Conservation (phyloP, 2,329 filamentous ascomycete species). For the Epichloe glyceriae region DNA sequence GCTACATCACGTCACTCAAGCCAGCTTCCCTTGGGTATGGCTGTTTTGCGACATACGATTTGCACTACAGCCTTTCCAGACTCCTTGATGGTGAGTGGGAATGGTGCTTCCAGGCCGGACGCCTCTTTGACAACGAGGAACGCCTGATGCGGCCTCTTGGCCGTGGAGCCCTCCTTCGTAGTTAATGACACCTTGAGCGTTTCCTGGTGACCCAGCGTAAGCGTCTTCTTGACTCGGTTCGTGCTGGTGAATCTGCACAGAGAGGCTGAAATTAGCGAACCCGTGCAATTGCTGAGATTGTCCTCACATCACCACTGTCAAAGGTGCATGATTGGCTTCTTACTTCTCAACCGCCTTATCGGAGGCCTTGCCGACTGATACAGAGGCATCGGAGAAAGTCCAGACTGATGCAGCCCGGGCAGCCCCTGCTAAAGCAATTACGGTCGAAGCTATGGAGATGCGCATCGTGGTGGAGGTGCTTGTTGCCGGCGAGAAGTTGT, state of each 20-base stretch:
- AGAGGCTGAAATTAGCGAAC: neutral
- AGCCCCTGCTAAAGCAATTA: slow-evolving; percentile 36
- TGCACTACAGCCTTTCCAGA: slow-evolving; percentile 77
- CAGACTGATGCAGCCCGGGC: slow-evolving; percentile 47
- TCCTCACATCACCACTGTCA: neutral
- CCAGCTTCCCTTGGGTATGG: neutral
- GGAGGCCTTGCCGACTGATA: slow-evolving; percentile 56
- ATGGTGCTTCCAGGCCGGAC: slow-evolving; percentile 75
- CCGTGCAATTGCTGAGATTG: neutral
- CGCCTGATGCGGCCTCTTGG: slow-evolving; percentile 83
- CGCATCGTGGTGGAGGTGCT: slow-evolving; percentile 21
- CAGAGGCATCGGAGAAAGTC: slow-evolving; percentile 60
- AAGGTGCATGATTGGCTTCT: slow-evolving; percentile 14
- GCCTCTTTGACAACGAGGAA: slow-evolving; percentile 74
- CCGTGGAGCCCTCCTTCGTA: slow-evolving; percentile 62
- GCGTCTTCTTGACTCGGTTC: slow-evolving; percentile 45
- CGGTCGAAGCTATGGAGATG: slow-evolving; percentile 23
- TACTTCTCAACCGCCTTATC: slow-evolving; percentile 55
- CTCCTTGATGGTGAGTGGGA: slow-evolving; percentile 72
- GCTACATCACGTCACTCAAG: neutral
- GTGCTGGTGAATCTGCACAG: slow-evolving; percentile 41
- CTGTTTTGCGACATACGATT: slow-evolving; percentile 48
- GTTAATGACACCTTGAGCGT: slow-evolving; percentile 74
- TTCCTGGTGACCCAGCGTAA: slow-evolving; percentile 55
- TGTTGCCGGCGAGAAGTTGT: neutral